phyloP scores from a whole-genome alignment of 2,329 filamentous ascomycete species.

The Aspergillus bombycis region DNA sequence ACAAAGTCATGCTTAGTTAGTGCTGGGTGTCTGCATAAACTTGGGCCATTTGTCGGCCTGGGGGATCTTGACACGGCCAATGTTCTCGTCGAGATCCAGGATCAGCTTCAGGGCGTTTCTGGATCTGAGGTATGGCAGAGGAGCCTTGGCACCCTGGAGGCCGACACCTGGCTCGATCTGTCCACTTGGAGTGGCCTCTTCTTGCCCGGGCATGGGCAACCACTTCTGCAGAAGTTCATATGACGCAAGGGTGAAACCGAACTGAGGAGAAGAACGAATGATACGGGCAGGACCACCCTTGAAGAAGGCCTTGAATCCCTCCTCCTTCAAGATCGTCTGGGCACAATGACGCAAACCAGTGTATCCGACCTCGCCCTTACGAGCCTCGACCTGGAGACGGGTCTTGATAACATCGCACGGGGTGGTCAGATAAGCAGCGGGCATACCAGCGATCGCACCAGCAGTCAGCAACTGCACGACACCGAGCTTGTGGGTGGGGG shows the following conservation, averaged over 20 bases:
- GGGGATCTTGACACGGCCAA: conserved; percentile 72
- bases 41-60: conserved; percentile 44
- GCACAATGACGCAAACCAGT: conserved; percentile 85
- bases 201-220: conserved; percentile 75
- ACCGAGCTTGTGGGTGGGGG: conserved; percentile 81
- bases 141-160: conserved; percentile 65
- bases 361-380: conserved; percentile 91
- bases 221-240: conserved; percentile 88
- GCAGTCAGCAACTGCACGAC: conserved; percentile 89
- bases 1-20: conserved; percentile 29
- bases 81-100: conserved; percentile 89
- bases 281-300: conserved; percentile 97
- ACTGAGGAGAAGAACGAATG: conserved; percentile 91
- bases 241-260: conserved; percentile 93
- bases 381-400: conserved; percentile 92
- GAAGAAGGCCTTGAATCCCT: conserved; percentile 97
- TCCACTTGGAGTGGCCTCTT: conserved; percentile 60
- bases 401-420: conserved; percentile 99
- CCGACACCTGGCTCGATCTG: conserved; percentile 66
- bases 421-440: conserved; percentile 90
- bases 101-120: conserved; percentile 95
- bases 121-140: conserved; percentile 70
- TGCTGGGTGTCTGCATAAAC: conserved; percentile 34
- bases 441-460: conserved; percentile 92
- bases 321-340: conserved; percentile 79